Evolutionary conservation across 345 rosid genomes (phyloP).

Genomic region (Nasturtium officinale): DNA sequence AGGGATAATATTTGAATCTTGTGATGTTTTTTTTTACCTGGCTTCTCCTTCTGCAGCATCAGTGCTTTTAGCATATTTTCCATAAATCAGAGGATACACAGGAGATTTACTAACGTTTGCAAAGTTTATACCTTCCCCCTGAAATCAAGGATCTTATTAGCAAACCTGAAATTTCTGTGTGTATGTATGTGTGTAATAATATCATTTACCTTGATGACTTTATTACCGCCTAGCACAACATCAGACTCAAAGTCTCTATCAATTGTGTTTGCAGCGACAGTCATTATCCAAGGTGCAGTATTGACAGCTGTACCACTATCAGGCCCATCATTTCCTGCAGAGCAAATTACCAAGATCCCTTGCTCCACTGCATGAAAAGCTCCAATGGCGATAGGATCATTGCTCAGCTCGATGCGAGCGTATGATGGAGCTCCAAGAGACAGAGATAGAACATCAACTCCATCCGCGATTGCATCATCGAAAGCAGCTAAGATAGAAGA

Average conservation of each 20-base stretch:
- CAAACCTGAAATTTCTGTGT: neutral
- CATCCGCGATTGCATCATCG: constrained; percentile 77
- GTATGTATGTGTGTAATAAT: neutral
- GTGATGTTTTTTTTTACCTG: constrained; percentile 45
- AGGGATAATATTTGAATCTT: neutral
- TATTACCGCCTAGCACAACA: constrained; percentile 62
- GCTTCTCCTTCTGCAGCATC: constrained; percentile 48
- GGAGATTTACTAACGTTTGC: constrained; percentile 55
- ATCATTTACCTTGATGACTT: constrained; percentile 59
- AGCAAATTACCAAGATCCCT: constrained; percentile 75
- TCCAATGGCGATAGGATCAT: constrained; percentile 79
- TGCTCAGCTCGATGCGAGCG: constrained; percentile 32
- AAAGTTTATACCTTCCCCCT: constrained; percentile 85
- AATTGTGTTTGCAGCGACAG: constrained; percentile 83
- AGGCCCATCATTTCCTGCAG: constrained; percentile 87
- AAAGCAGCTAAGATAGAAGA: constrained; percentile 72
- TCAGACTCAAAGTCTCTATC: constrained; percentile 81
- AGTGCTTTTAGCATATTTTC: constrained; percentile 53
- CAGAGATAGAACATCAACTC: constrained; percentile 68
- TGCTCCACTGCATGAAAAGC: constrained; percentile 74
- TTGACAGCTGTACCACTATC: constrained; percentile 53
- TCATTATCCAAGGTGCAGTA: constrained; percentile 78
- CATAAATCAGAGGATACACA: constrained; percentile 58
- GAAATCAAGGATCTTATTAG: neutral
- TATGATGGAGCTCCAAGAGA: constrained; percentile 65